Evolutionary conservation across 441 rosid genomes (phyloP).

Genomic region (Erodium chrysanthum): DNA sequence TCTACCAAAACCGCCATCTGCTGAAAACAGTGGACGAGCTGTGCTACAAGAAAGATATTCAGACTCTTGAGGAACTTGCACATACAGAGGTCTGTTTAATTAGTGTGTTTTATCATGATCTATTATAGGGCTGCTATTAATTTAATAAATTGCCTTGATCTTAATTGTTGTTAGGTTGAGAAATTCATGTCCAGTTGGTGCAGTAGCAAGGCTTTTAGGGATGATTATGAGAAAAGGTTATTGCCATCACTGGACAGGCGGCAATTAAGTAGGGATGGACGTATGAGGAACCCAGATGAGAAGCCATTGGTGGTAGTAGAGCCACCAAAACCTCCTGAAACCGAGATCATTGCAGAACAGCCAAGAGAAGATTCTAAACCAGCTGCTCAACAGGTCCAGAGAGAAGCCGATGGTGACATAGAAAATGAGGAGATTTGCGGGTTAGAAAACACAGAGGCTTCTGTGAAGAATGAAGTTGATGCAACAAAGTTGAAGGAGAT

Average conservation of each 20-base stretch:
- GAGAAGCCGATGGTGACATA: conserved; percentile 12
- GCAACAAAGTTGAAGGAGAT: conserved; percentile 59
- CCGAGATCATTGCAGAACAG: conserved; percentile 30
- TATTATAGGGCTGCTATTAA: conserved; percentile 11
- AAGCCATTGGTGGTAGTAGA: conserved; percentile 45
- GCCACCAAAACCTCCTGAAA: conserved; percentile 27
- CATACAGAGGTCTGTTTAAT: conserved; percentile 36
- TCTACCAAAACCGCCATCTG: conserved; percentile 33
- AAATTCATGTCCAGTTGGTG: conserved; percentile 68
- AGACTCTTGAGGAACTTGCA: conserved; percentile 41
- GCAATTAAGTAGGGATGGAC: conserved; percentile 59
- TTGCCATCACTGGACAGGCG: conserved; percentile 48
- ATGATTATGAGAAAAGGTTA: conserved; percentile 64
- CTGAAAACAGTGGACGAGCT: conserved; percentile 38
- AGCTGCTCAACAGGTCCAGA: conserved; percentile 21
- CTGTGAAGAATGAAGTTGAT: conserved; percentile 37
- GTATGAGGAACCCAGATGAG: conserved; percentile 73
- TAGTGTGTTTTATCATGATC: background rate
- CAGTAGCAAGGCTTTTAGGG: conserved; percentile 42
- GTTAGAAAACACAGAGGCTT: conserved; percentile 29
- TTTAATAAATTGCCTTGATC: conserved; percentile 14
- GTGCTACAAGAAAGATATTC: conserved; percentile 41
- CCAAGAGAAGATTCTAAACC: conserved; percentile 44
- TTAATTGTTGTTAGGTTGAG: conserved; percentile 41
- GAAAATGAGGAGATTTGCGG: conserved; percentile 33